Evolutionary conservation across 129 eudicot genomes (phyloP), one percentile per base, ranked within the genome.

Genomic region (Escallonia rubra): DNA sequence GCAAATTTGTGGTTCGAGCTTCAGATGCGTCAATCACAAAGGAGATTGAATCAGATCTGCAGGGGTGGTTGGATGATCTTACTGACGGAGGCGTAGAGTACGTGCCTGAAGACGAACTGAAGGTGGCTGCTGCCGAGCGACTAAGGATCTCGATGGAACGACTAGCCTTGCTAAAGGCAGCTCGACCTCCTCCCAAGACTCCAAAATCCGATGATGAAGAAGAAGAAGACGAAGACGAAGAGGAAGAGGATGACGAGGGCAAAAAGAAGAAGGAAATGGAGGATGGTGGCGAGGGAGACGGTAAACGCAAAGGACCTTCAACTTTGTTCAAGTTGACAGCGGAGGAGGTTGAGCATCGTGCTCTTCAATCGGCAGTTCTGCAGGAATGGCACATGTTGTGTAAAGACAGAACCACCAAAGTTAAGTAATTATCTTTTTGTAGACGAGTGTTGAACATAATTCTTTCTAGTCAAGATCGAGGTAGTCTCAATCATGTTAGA

Each of bases 31-130:
- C 96, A 14, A 92, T 92, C 46, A 82, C 95, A 34, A 92, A 88
- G 71, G 98, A 88, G 64, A 91, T 92, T 0, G 91, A 86, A 7
- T 86, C 96, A 67, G 98, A 92, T 70, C 75, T 86, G 15, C 98
- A 88, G 69, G 83, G 87, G 40, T 92, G 96, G 96, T 76, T 91
- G 53, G 98, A 92, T 56, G 96, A 92, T 69, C 90, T 92, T 11
- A 92, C 98, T 3, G 95, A 88, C 62, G 98, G 95, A n/a, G 92
- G 91, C 42, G 87, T 86, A 5, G 98, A 92, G 55, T 88, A 92
- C 91, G 81, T 92, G 87, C 98, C 98, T 1, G 98, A 88, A 74
- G 95, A 92, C 6, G 98, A 92, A 84, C 91, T 89, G 44, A 92
- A 92, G 69, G 81, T 72, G 53, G 91, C 94, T 56, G 96, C 96